Evolutionary conservation across 768 basidiomycete genomes (phyloP).

Genomic region (Suillus subaureus): DNA sequence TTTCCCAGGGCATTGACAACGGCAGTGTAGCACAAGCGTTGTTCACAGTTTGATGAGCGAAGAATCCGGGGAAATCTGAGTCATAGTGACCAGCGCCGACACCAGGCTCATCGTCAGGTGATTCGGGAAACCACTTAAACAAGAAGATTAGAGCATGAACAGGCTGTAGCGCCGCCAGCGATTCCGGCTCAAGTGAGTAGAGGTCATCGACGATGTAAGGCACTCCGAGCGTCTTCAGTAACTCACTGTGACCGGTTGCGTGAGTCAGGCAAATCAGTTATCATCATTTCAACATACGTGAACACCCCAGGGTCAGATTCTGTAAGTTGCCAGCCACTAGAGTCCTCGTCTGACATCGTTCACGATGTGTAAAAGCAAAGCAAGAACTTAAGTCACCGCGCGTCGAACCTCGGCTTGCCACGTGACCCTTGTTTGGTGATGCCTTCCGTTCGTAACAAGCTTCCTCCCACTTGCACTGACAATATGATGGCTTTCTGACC

Average conservation of each 20-base stretch:
- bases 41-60: slow-evolving; percentile 92
- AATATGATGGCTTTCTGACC: slow-evolving; percentile 3
- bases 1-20: slow-evolving; percentile 91
- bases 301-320: slow-evolving; percentile 82
- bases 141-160: slow-evolving; percentile 91
- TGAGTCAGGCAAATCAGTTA: not conserved
- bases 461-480: not conserved
- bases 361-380: not conserved
- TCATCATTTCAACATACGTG: slow-evolving; percentile 54
- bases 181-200: slow-evolving; percentile 79
- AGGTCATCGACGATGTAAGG: slow-evolving; percentile 90
- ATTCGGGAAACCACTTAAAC: slow-evolving; percentile 88
- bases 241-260: slow-evolving; percentile 51
- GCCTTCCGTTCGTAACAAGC: slow-evolving; percentile 32
- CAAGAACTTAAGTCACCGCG: slow-evolving; percentile 8
- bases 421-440: slow-evolving; percentile 38
- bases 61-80: slow-evolving; percentile 80
- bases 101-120: slow-evolving; percentile 37
- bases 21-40: slow-evolving; percentile 95
- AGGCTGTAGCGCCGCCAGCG: slow-evolving; percentile 74
- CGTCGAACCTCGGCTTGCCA: slow-evolving; percentile 16
- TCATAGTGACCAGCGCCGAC: slow-evolving; percentile 63
- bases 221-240: slow-evolving; percentile 76
- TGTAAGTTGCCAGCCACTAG: slow-evolving; percentile 77
- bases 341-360: slow-evolving; percentile 59